Evolutionary conservation across 495 filamentous ascomycete species (phyloP), one percentile per base, ranked within the genome.

Genomic region (Penicillium paxilli): DNA sequence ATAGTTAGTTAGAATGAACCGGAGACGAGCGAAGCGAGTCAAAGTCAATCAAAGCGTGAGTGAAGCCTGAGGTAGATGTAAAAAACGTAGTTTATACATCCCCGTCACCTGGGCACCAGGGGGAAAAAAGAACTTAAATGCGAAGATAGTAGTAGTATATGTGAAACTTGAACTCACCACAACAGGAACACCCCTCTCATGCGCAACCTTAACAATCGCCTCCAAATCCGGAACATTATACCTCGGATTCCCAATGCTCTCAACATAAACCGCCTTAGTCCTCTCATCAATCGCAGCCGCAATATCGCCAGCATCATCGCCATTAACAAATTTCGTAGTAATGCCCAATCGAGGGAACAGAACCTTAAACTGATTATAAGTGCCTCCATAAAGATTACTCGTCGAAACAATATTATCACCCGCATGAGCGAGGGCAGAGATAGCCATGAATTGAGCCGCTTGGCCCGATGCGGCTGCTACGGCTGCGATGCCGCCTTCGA

Each of bases 321-420:
- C 90, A 25, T 83, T 76, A 57, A 98, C 83, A 65, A 98, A 98
- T 78, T 92, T 97, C 55, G 92, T 95, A 22, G 71, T 80, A 60
- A 98, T 92, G 44, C 95, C 95, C 38, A 96, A 69, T 6, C 94
- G 87, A 14, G 91, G 87, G 45, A 98, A 78, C 52, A 92, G 77
- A 26, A 98, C 92, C 75, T 98, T 98, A 74, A 98, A 85, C 70
- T 98, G 95, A 70, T 98, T 98, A 77, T 98, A 98, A 6, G 94
- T 98, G 62, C 94, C 94, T 35, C 94, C 94, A 69, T 98, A 98
- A 35, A 98, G 74, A 68, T 96, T 97, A 47, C 85, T 87, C 4
- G 94, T 97, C 2, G 90, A 87, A 20, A 98, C 83, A 54, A 98
- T 97, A 75, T 98, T 98, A 78, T 98, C 94, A 14, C 94, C 94